These are phyloP conservation scores for Panus rudis DNA, from an alignment of 768 basidiomycete genomes.

Conservation along the genomic window DNA sequence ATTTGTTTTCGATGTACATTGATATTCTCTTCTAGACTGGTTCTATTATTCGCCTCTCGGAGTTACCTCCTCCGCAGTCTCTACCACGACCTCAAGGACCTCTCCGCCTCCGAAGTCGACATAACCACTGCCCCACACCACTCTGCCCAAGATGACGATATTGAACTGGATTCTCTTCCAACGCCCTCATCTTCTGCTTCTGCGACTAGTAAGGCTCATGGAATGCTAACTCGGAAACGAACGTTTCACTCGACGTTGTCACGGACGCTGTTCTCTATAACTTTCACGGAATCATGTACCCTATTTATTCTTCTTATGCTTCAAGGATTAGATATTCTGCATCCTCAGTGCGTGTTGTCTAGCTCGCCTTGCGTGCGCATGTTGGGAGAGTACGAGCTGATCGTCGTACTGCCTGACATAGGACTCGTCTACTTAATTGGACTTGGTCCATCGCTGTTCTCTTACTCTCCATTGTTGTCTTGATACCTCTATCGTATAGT, in stretches of 20 bases:
- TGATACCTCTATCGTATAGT: constrained; percentile 59
- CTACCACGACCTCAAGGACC: constrained; percentile 49
- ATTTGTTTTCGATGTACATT: no score
- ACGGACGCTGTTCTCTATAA: constrained; percentile 54
- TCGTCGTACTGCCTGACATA: no score
- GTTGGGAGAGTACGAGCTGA: no score
- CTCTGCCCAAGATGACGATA: constrained; percentile 12
- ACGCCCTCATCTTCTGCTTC: constrained; percentile 22
- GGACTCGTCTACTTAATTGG: constrained; percentile 65
- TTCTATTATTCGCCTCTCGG: constrained; percentile 51
- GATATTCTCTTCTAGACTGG: constrained; percentile 29
- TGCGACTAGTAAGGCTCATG: not conserved
- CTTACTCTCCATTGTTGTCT: constrained; percentile 52
- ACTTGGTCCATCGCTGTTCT: constrained; percentile 55
- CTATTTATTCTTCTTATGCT: constrained; percentile 67
- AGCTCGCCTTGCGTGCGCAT: not conserved
- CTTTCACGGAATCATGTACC: constrained; percentile 69
- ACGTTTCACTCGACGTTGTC: constrained; percentile 51
- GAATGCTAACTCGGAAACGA: constrained; percentile 8
- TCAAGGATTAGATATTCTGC: constrained; percentile 55
- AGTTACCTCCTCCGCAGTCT: constrained; percentile 50
- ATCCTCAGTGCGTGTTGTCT: constrained; percentile 39
- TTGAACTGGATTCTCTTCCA: constrained; percentile 37
- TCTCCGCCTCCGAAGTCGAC: constrained; percentile 28
- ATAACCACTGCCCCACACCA: constrained; percentile 1